phyloP scores from a whole-genome alignment of 202 grass and related monocot species.

The Panicum virgatum region DNA sequence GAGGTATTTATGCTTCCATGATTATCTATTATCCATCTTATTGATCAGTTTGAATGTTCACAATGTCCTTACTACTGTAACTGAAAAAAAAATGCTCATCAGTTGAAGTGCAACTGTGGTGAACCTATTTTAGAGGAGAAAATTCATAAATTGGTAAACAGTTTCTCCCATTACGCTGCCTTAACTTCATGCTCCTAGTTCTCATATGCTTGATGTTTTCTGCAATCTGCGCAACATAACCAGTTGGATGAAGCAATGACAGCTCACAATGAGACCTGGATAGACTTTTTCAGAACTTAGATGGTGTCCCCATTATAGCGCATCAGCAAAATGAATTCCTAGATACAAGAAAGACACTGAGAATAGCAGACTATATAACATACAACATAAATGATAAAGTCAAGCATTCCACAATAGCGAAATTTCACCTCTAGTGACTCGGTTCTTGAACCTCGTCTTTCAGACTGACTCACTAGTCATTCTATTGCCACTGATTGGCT shows the following conservation, averaged over 20 bases:
- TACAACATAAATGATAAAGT: slow-evolving; percentile 1
- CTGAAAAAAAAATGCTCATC: background rate
- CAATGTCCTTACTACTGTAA: background rate
- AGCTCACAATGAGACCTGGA: background rate
- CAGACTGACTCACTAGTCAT: slow-evolving; percentile 82
- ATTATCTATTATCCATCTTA: background rate
- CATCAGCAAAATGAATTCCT: background rate
- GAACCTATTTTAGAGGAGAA: background rate
- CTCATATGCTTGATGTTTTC: background rate
- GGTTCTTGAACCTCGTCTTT: slow-evolving; percentile 45
- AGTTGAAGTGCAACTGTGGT: background rate
- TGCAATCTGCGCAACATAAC: background rate
- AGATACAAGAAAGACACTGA: background rate
- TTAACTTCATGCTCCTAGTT: background rate
- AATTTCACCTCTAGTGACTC: slow-evolving; percentile 23
- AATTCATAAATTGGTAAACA: background rate
- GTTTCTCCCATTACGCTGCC: background rate
- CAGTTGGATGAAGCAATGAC: slow-evolving; percentile 4
- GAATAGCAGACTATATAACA: background rate
- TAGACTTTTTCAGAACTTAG: background rate
- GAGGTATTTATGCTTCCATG: slow-evolving; percentile 48
- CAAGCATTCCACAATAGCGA: background rate
- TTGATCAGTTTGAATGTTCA: background rate
- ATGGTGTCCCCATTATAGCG: background rate
- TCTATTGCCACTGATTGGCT: slow-evolving; percentile 88